Conservation (phyloP, 106 monocot species). For the Dioscorea alata region DNA sequence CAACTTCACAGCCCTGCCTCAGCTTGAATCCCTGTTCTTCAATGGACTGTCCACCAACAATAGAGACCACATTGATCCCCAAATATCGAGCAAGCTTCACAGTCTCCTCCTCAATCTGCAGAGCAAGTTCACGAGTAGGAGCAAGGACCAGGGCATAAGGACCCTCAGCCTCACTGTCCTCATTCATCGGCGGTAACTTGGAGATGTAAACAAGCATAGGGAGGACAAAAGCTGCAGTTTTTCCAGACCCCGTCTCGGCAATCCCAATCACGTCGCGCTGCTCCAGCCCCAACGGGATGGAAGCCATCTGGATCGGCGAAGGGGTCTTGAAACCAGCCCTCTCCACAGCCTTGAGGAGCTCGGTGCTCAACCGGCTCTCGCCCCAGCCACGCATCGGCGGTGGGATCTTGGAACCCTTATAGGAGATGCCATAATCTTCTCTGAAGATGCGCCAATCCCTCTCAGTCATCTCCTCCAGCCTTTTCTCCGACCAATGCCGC, state of each 20-base stretch:
- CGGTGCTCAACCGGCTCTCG: slow-evolving; percentile 68
- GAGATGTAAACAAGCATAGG: slow-evolving; percentile 95
- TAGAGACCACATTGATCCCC: slow-evolving; percentile 94
- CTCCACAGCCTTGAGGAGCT: slow-evolving; percentile 80
- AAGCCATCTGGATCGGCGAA: slow-evolving; percentile 96
- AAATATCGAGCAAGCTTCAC: slow-evolving; percentile 89
- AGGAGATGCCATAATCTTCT: slow-evolving; percentile 91
- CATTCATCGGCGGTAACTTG: slow-evolving; percentile 73
- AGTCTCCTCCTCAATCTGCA: slow-evolving; percentile 97
- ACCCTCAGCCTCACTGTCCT: too few species aligned
- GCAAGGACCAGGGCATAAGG: slow-evolving; percentile 98
- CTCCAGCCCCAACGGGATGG: slow-evolving; percentile 90
- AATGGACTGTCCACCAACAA: slow-evolving; percentile 97
- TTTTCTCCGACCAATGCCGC: slow-evolving; percentile 93
- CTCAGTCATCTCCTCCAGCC: slow-evolving; percentile 30
- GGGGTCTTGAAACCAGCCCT: slow-evolving; percentile 85
- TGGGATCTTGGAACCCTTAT: slow-evolving; percentile 78
- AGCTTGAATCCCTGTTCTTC: slow-evolving; percentile 96
- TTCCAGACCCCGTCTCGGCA: slow-evolving; percentile 94
- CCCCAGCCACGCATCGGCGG: slow-evolving; percentile 83
- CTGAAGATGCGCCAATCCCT: slow-evolving; percentile 98
- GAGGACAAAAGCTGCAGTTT: slow-evolving; percentile 92
- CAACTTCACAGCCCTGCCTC: slow-evolving; percentile 94
- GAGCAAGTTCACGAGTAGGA: slow-evolving; percentile 92
- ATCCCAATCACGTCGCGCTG: slow-evolving; percentile 97